Conservation (phyloP, 805 yeast species). For the Scheffersomyces ergatensis region DNA sequence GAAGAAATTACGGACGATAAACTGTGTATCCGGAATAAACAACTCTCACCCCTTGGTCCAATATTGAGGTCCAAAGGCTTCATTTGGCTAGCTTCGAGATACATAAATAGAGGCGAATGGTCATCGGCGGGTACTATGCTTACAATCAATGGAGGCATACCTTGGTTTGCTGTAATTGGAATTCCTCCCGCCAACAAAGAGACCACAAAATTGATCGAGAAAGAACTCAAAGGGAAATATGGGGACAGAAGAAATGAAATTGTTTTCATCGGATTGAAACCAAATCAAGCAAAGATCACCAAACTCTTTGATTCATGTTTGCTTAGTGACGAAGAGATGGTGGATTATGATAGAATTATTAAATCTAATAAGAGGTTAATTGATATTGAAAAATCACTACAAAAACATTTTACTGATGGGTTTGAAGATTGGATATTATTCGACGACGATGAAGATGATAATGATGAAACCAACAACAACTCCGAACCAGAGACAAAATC, state of each 20-base stretch:
- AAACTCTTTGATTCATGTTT: conserved; percentile 36
- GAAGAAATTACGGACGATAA: conserved; percentile 14
- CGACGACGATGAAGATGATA: conserved; percentile 11
- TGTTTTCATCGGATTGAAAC: conserved; percentile 42
- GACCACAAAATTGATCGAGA: conserved; percentile 25
- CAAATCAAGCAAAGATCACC: conserved; percentile 25
- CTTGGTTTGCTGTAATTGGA: conserved; percentile 39
- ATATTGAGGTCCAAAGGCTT: conserved; percentile 43
- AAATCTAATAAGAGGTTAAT: conserved; percentile 22
- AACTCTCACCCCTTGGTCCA: conserved; percentile 32
- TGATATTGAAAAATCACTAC: conserved; percentile 27
- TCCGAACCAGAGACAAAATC: not conserved
- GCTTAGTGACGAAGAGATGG: conserved; percentile 36
- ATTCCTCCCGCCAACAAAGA: conserved; percentile 22
- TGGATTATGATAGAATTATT: conserved; percentile 22
- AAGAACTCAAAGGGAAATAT: conserved; percentile 35
- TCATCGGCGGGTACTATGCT: conserved; percentile 43
- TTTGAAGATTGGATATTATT: conserved; percentile 41
- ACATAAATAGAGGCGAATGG: conserved; percentile 43
- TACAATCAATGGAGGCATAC: conserved; percentile 39
- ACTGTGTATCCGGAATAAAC: conserved; percentile 29
- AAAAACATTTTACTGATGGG: conserved; percentile 35
- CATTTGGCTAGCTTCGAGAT: conserved; percentile 44
- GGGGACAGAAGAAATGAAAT: conserved; percentile 47
- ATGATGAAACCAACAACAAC: not conserved